A percentile compares a stretch with the other conserved stretches of the same genome.
Evolutionary conservation across 2,329 filamentous ascomycete species (phyloP).

Genomic region (Aspergillus neoniger): DNA sequence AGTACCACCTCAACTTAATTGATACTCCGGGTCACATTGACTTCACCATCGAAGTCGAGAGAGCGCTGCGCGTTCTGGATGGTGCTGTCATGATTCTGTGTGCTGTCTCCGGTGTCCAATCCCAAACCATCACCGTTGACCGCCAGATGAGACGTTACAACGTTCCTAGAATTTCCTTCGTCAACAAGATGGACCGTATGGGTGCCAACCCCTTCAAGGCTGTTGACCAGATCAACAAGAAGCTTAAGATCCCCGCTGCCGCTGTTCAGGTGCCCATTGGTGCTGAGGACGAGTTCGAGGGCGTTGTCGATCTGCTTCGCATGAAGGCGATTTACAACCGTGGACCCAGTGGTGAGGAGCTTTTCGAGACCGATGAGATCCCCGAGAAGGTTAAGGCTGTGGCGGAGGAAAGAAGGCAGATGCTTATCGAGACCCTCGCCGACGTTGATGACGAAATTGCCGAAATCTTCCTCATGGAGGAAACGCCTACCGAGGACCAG

Average conservation of each 20-base stretch:
- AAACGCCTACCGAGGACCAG: slow-evolving; percentile 74
- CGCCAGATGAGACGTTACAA: slow-evolving; percentile 99
- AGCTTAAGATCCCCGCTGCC: slow-evolving; percentile 88
- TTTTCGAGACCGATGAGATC: slow-evolving; percentile 76
- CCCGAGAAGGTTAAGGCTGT: slow-evolving; percentile 76
- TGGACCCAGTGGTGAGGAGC: slow-evolving; percentile 74
- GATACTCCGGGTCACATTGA: slow-evolving; percentile 98
- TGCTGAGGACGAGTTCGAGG: slow-evolving; percentile 84
- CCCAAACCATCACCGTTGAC: slow-evolving; percentile 96
- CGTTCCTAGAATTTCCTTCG: slow-evolving; percentile 89
- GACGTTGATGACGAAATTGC: slow-evolving; percentile 98
- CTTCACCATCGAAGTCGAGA: slow-evolving; percentile 98
- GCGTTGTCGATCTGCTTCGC: slow-evolving; percentile 86
- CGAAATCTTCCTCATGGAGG: slow-evolving; percentile 88
- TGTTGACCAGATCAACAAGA: slow-evolving; percentile 95
- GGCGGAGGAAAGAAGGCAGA: slow-evolving; percentile 77
- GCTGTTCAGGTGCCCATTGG: slow-evolving; percentile 95
- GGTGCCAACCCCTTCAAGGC: slow-evolving; percentile 98
- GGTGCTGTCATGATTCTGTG: slow-evolving; percentile 98
- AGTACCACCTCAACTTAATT: slow-evolving; percentile 97
- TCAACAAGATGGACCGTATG: slow-evolving; percentile 99
- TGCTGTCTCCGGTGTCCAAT: slow-evolving; percentile 94
- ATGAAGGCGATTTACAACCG: slow-evolving; percentile 96
- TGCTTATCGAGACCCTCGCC: slow-evolving; percentile 89
- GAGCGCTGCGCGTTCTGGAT: slow-evolving; percentile 89